Evolutionary conservation across 352 stramenopile genomes (phyloP), one percentile per base, ranked within the genome.

Genomic region (Elongisporangium undulatum): DNA sequence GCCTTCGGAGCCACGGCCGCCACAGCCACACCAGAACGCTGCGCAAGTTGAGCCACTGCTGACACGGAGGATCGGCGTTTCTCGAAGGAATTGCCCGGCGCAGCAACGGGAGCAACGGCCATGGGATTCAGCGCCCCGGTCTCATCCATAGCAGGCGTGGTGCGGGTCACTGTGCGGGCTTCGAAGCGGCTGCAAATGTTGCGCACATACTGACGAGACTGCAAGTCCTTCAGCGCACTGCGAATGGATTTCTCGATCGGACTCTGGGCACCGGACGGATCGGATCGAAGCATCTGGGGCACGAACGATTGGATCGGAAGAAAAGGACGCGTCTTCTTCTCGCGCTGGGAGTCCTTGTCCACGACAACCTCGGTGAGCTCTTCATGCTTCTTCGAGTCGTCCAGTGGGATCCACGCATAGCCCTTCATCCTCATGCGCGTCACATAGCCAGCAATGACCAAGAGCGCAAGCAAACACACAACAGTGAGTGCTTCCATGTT

Each of bases 111-210:
- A 4, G 34, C 34, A 17, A 45, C 34, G 10, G 10, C 34, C 34
- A 45, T 17, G 1, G 34, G 34, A 12, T 45, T 45, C 34, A 45
- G 12, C 34, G 34, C 34, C 2, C 34, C 34, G 13, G 34, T 45
- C 10, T 45, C 34, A 45, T 45, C 34, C 34, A 45, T 3, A 45
- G 34, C 34, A 17, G 34, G 34, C 9, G 34, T 45, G 34, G 9
- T 45, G 34, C 51, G 45, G 19, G 20, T 55, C 19, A 53, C 58
- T n/a, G 58, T 20, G 20, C 57, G 62, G 3, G 72, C 66, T 57
- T 85, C 72, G 17, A 85, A 82, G 56, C 69, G 77, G 54, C 75
- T 82, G 59, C 75, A 85, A n/a, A 82, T 64, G 58, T 50, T 79
- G 53, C 80, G 72, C 13, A 85, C 70, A 58, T 79, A 69, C 45